Base-by-base conservation (phyloP, 768 basidiomycete species). In the Rossbeevera mucosa region DNA sequence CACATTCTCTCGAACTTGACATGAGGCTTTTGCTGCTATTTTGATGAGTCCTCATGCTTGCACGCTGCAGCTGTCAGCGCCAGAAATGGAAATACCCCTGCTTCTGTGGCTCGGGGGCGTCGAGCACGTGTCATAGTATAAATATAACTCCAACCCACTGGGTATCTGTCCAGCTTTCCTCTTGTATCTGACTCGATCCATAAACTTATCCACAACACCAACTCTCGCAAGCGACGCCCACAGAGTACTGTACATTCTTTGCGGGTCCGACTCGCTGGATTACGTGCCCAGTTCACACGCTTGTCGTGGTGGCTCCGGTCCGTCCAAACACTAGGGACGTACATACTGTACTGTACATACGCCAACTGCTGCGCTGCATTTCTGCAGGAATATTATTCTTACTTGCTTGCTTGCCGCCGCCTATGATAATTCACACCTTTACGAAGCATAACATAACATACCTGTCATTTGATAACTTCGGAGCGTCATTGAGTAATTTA, bases 21-120 rank as follows among this genome's bases (percentile, higher is more conserved):
- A 16, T 16, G 31, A 16, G 14, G 20, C 24, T 5, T 33, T 9
- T 33, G 7, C n/a, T 33, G 6, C 31, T 33, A n/a, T 36, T 36
- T 36, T 36, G 33, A 18, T 20, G 20, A n/a, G n/a, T 16, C 11
- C 11, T 40, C 9, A 40, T 5, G 38, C 41, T 12, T n/a, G 25
- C 16, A 21, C 31, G 44, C 26, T 40, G 46, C 33, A 33, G 7
- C 16, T 33, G 16, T 58, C 47, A 45, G 26, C 30, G 40, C 25
- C 13, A 48, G 52, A 58, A 58, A 59, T 50, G 51, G 38, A 58
- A 36, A 20, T 40, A 13, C 38, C 12, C 28, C n/a, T 25, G 44
- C 57, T 58, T n/a, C n/a, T 58, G 56, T 58, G 44, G 48, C 20
- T 29, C 57, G 54, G 57, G 57, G 25, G 51, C 29, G 18, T 22